These are phyloP conservation scores for Eustoma russellianum DNA, from an alignment of 257 asterid species.

Conservation along the genomic window DNA sequence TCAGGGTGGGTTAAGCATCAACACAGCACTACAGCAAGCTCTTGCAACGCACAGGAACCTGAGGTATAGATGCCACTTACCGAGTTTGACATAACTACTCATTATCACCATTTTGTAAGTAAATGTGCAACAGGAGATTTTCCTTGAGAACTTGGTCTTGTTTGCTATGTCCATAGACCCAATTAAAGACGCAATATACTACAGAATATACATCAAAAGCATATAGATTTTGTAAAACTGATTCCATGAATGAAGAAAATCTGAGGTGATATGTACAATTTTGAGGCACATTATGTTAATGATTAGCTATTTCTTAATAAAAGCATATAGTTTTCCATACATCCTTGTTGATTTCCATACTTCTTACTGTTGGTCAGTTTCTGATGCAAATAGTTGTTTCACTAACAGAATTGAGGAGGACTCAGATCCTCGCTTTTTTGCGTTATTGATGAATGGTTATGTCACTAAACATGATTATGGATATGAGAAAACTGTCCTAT, in stretches of 20 bases:
- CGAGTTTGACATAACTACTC: slow-evolving; percentile 13
- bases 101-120: neutral
- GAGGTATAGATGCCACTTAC: slow-evolving; percentile 64
- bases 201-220: slow-evolving; percentile 6
- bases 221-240: neutral
- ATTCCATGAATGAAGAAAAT: neutral
- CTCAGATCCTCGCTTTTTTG: too few species aligned
- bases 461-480: too few species aligned
- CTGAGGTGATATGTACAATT: neutral
- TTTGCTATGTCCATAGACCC: neutral
- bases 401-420: too few species aligned
- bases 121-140: neutral
- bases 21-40: slow-evolving; percentile 49
- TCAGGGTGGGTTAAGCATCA: slow-evolving; percentile 60
- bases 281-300: slow-evolving; percentile 9
- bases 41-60: slow-evolving; percentile 55
- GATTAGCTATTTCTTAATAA: neutral
- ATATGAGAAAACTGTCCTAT: too few species aligned
- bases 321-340: too few species aligned
- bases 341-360: too few species aligned
- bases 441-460: too few species aligned
- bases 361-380: too few species aligned
- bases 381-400: too few species aligned
- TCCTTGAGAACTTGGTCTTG: neutral
- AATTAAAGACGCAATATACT: neutral